Conservation (phyloP, 1,139 yeast species). For the Nakaseomyces kungkrabaensis region DNA sequence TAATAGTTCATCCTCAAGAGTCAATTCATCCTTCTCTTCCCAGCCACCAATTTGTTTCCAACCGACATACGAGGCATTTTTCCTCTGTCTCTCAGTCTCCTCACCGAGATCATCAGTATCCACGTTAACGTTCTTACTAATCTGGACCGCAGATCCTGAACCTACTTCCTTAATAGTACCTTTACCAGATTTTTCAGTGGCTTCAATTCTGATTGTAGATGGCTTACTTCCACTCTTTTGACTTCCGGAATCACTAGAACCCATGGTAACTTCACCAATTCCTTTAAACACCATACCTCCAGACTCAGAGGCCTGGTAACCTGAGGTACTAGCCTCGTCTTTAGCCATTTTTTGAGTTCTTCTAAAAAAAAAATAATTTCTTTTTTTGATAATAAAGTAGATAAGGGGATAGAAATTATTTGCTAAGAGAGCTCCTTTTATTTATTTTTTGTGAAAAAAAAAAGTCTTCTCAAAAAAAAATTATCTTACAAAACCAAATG, state of each 20-base stretch:
- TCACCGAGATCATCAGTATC: not conserved
- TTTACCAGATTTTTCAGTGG: not conserved
- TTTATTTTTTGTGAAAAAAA: no score
- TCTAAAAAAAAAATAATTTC: not conserved
- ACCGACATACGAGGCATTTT: conserved; percentile 66
- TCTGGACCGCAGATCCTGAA: not conserved
- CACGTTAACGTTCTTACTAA: not conserved
- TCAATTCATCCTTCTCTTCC: conserved; percentile 55
- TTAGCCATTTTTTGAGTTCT: not conserved
- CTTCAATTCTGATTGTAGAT: not conserved
- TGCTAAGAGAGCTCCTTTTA: no score
- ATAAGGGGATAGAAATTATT: no score
- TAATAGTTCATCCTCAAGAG: conserved; percentile 56
- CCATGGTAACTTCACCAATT: not conserved
- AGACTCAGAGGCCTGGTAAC: not conserved
- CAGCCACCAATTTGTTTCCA: conserved; percentile 92
- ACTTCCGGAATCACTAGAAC: not conserved
- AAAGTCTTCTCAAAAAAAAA: no score
- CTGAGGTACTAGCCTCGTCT: conserved; percentile 1
- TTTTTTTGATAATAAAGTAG: not conserved
- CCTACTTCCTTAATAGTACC: not conserved
- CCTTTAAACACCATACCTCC: conserved; percentile 1
- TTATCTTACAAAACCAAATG: no score
- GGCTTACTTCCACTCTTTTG: not conserved
- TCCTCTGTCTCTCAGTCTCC: conserved; percentile 1